Evolutionary conservation across 768 basidiomycete species (phyloP), one percentile per base, ranked within the genome.

Genomic region (Sporobolomyces phaffii): DNA sequence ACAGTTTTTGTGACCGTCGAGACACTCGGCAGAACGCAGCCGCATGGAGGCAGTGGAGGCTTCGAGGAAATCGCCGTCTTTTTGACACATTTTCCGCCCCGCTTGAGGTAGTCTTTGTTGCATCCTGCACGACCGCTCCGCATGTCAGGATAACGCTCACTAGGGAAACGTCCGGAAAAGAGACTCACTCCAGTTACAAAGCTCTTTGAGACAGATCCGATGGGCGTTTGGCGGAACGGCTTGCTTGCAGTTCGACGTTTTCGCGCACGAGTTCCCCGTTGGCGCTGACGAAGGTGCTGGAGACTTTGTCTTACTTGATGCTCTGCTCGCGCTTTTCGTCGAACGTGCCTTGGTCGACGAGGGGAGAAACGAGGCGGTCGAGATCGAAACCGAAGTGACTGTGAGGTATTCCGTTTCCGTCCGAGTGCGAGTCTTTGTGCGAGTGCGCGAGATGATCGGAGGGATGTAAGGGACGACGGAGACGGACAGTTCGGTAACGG

Each of bases 151-250:
- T 31, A n/a, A n/a, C n/a, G n/a, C n/a, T n/a, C 22, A 41, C 11
- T 54, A 14, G 17, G 26, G 24, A 44, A 15, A 22, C 26, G 28
- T 26, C 13, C 17, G 5, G 43, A 22, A 45, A 33, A 11, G 18
- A 38, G 31, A 31, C 56, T 31, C 6, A 58, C 56, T 29, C 56
- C 56, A 58, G 11, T 22, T 33, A 31, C 56, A 58, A 26, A 45
- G 20, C 43, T 45, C 22, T 34, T 58, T 58, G 29, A 58, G 43
- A n/a, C 56, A 58, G 31, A 58, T 58, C 11, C 56, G 56, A 34
- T 45, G 43, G 7, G 56, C 43, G 43, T 44, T 26, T n/a, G 31
- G 43, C 3, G 56, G 56, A 15, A 58, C n/a, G 17, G 20, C 24
- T 29, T 58, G 41, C 3, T 31, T 47, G 56, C 56, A 58, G 4